Base-by-base conservation (phyloP, 768 basidiomycete genomes). In the Infundibulicybe gibba region DNA sequence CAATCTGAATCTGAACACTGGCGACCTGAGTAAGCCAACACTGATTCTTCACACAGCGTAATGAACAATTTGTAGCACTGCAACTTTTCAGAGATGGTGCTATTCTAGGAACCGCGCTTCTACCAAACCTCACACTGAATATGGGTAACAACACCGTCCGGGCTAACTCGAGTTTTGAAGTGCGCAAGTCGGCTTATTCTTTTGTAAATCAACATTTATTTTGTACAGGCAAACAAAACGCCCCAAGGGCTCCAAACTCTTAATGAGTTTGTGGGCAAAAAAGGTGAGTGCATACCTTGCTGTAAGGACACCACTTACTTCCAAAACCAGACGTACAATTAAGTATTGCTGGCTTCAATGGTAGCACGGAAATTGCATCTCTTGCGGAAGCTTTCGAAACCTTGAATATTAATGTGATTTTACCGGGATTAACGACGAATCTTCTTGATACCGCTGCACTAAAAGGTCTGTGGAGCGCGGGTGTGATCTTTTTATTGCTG, bases 251-350 rank as follows among this genome's bases (percentile, higher is more conserved):
- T 69, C 41, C 70, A 82, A 52, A 86, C 85, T 1, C 68, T 90
- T 30, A 74, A 80, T 45, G 77, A 87, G 32, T 89, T 88, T 55
- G 76, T 87, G 38, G 75, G 79, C 12, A 74, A 79, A 42, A 77
- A 72, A 54, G 78, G 82, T 78, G 45, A 32, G 62, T 30, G 3
- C 2, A 44, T 6, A 32, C 12, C 39, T 34, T 35, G 9, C 17
- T 33, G 20, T 40, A 14, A 17, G 33, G 32, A 33, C 16, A 38
- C 10, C 34, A 9, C 2, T 40, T 3, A 40, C 14, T 12, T 25
- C 17, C 15, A 44, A 38, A 21, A 25, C 10, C 44, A 81, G 83
- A 85, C 49, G 80, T 83, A 11, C 61, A 70, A 40, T 62, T 87
- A 13, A 61, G 61, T 8, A 87, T 88, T 44, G 59, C 63, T 21